phyloP scores from a whole-genome alignment of 192 early-diverging fungal genomes.

The Coemansia sp. region DNA sequence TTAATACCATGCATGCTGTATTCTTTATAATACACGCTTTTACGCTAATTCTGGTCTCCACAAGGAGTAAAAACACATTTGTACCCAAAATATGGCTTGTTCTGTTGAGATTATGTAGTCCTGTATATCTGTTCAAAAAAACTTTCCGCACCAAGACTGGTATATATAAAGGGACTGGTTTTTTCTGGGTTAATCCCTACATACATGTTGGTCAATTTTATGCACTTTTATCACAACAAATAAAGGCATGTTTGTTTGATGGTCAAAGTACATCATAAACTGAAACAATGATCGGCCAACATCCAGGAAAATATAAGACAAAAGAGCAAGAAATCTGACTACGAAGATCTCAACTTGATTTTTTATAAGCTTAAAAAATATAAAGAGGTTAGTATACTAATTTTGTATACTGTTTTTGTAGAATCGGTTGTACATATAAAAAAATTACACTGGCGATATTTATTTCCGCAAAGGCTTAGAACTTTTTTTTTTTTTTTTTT shows the following conservation, averaged over 20 bases:
- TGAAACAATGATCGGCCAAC: too few species aligned
- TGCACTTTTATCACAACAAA: background rate
- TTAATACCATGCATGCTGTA: background rate
- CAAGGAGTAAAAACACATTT: background rate
- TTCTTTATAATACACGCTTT: background rate
- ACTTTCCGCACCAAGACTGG: background rate
- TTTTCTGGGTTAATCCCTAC: background rate
- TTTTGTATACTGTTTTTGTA: background rate
- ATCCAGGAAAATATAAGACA: too few species aligned
- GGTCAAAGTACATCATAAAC: too few species aligned
- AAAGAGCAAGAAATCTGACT: background rate
- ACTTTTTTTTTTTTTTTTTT: background rate
- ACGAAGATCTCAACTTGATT: background rate
- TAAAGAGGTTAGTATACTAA: background rate
- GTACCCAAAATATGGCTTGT: background rate
- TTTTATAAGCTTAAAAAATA: background rate
- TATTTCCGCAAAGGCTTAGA: background rate
- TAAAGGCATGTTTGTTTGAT: too few species aligned
- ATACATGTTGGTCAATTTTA: background rate
- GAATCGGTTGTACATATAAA: background rate
- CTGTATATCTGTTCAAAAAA: background rate
- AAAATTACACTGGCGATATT: background rate
- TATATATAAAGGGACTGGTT: background rate
- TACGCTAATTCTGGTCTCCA: background rate
- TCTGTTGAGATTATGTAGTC: background rate